Conservation (phyloP, 768 basidiomycete genomes). For the Rhizopogon salebrosus region DNA sequence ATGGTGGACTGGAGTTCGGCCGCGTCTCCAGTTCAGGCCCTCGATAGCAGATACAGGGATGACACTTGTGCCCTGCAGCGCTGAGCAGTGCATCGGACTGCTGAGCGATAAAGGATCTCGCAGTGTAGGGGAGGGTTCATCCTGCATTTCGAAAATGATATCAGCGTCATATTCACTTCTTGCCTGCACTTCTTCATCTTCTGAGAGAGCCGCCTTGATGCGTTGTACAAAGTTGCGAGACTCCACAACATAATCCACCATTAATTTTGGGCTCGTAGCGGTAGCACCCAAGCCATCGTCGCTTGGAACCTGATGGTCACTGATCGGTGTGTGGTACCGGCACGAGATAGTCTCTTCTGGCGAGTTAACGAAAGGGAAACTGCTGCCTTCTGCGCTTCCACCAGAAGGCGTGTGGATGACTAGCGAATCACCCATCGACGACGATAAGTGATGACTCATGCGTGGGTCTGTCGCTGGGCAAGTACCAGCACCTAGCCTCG, state of each 20-base stretch:
- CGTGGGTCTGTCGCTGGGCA: no score
- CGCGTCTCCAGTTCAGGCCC: constrained; percentile 40
- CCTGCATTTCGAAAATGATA: constrained; percentile 29
- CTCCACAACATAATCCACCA: constrained; percentile 73
- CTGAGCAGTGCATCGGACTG: constrained; percentile 30
- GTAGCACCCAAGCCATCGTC: constrained; percentile 39
- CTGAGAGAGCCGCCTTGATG: constrained; percentile 72
- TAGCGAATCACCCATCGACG: no score
- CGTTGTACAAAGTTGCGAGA: constrained; percentile 73
- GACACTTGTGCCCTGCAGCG: constrained; percentile 36
- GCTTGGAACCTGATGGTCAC: no score
- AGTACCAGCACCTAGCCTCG: background rate
- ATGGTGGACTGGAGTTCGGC: constrained; percentile 51
- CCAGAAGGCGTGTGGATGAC: no score
- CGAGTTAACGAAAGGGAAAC: constrained; percentile 41
- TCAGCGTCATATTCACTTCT: constrained; percentile 14
- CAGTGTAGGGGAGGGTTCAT: constrained; percentile 25
- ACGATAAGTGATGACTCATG: no score
- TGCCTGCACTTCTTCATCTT: constrained; percentile 32
- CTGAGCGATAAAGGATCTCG: constrained; percentile 1
- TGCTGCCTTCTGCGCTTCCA: constrained; percentile 39
- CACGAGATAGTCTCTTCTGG: constrained; percentile 37
- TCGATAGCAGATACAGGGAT: constrained; percentile 61
- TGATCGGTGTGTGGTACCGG: no score
- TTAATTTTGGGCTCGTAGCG: constrained; percentile 48